These are phyloP conservation scores for Isochrysis galbana DNA, from an alignment of 78 protist species.

Conservation along the genomic window DNA sequence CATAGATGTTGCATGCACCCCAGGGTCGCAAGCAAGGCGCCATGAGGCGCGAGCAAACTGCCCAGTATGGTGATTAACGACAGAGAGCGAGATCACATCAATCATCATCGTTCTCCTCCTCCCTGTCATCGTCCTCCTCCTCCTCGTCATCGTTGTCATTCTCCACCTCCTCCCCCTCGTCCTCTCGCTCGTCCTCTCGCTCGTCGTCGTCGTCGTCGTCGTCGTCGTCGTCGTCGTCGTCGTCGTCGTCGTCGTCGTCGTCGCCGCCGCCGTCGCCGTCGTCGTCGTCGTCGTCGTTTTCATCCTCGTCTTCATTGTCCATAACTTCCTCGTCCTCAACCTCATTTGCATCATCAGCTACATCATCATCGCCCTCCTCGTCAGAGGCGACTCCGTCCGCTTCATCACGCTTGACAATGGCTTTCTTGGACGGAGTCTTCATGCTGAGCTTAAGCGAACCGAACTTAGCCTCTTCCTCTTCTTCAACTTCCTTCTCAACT, in stretches of 20 bases:
- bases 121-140: neutral
- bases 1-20: too few species aligned
- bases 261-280: neutral
- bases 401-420: neutral
- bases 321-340: neutral
- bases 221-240: neutral
- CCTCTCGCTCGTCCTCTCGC: neutral
- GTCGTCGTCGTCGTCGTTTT: neutral
- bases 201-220: neutral
- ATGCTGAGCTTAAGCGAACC: neutral
- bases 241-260: neutral
- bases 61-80: too few species aligned
- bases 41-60: too few species aligned
- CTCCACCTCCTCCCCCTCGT: neutral
- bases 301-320: neutral
- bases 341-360: neutral
- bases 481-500: neutral
- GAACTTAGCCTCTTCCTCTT: neutral
- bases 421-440: neutral
- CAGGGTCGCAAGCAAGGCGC: too few species aligned
- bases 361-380: neutral
- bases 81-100: too few species aligned
- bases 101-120: neutral
- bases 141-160: neutral
- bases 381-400: too few species aligned